Evolutionary conservation across 495 filamentous ascomycete species (phyloP), one percentile per base, ranked within the genome.

Genomic region (Annulohypoxylon stygium): DNA sequence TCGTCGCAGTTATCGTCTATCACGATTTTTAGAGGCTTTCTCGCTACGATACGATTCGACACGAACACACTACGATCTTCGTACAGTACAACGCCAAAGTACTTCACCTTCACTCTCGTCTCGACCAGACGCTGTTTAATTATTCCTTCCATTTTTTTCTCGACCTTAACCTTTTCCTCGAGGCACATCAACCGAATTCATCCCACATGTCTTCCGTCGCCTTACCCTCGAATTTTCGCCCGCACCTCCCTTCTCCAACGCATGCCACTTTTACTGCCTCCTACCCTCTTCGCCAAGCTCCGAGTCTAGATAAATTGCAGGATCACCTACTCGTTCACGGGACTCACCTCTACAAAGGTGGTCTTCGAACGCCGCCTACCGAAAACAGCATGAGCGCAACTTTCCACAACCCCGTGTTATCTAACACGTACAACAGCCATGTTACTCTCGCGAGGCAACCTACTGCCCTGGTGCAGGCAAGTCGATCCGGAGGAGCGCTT

Each of bases 321-420:
- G 61, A 61, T n/a, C 55, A 54, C 18, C 25, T 53, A 26, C 30
- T 65, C 30, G 50, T 68, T 18, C 65, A 55, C 58, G 65, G 70
- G 61, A 48, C 61, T 67, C 4, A 54, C 58, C 67, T 68, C 41
- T 67, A 58, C 18, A 68, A 65, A 59, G 69, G 74, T 71, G 84
- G 85, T 60, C 82, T 88, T 67, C 83, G 76, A 70, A 87, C 86
- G 64, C 87, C 86, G 25, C 86, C 86, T 7, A 71, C 78, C 62
- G 85, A 87, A 65, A 73, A 75, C 74, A 81, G 81, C 58, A 86
- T 86, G 78, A 86, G 78, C 61, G 82, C 85, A 61, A 77, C 84
- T 25, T 86, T 84, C 65, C 83, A 86, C 39, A 73, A 83, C 66
- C 75, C 79, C 43, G 79, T 80, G 63, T 78, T 81, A 68, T 79